A percentile compares a stretch with the other conserved stretches of the same genome.
Evolutionary conservation across 768 basidiomycete genomes (phyloP).

Genomic region (Cyclocybe aegerita): DNA sequence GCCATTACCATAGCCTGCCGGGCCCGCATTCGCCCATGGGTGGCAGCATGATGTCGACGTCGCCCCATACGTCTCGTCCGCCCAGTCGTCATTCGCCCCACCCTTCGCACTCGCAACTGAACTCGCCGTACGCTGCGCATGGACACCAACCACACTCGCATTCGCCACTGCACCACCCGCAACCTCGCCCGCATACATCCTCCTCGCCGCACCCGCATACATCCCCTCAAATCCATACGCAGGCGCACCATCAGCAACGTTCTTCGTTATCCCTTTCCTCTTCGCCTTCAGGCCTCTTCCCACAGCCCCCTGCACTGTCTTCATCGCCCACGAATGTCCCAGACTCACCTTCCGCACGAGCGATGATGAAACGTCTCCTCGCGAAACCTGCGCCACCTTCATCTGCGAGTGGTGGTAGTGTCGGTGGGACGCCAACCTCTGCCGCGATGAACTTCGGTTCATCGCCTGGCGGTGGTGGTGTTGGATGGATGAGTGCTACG

Average conservation of each 20-base stretch:
- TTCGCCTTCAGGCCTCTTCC: background rate
- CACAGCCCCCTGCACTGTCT: background rate
- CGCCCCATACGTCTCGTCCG: background rate
- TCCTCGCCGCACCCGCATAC: background rate
- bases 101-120: background rate
- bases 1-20: background rate
- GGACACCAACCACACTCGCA: too few species aligned
- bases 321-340: slow-evolving; percentile 3
- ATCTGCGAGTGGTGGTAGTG: slow-evolving; percentile 5
- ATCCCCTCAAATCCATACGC: background rate
- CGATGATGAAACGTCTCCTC: slow-evolving; percentile 34
- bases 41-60: background rate
- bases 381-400: slow-evolving; percentile 26
- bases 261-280: slow-evolving; percentile 5
- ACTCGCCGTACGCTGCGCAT: too few species aligned
- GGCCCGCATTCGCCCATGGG: background rate
- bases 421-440: background rate
- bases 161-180: too few species aligned
- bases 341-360: slow-evolving; percentile 12
- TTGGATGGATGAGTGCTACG: background rate
- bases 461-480: background rate
- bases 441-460: too few species aligned
- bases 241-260: slow-evolving; percentile 1
- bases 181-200: too few species aligned
- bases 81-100: background rate